A percentile compares a stretch with the other conserved stretches of the same genome.
Evolutionary conservation across 2,329 filamentous ascomycete species (phyloP).

Genomic region (Nothophoma quercina): DNA sequence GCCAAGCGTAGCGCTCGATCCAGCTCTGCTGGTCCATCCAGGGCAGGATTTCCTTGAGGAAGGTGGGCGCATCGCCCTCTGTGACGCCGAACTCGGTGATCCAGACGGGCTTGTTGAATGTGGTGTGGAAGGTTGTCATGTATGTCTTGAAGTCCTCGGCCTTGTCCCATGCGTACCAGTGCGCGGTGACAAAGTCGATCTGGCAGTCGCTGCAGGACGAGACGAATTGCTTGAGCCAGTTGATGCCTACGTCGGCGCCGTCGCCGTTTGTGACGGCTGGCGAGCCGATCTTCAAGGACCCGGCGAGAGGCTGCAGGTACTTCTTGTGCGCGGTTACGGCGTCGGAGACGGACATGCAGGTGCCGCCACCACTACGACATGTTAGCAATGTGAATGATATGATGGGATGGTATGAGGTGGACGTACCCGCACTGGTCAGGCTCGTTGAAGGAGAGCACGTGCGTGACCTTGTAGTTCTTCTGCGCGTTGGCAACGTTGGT

Average conservation of each 20-base stretch:
- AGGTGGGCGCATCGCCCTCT: conserved; percentile 32
- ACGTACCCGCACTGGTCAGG: conserved; percentile 47
- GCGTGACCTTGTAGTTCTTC: conserved; percentile 39
- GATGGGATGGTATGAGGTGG: neutral
- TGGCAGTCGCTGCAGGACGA: conserved; percentile 35
- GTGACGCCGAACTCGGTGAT: conserved; percentile 47
- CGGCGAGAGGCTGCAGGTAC: conserved; percentile 37
- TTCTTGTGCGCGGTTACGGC: conserved; percentile 35
- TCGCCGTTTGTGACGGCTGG: conserved; percentile 47
- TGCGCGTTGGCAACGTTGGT: conserved; percentile 38
- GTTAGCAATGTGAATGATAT: conserved; percentile 15
- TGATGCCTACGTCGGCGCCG: conserved; percentile 32
- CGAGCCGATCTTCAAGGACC: conserved; percentile 42
- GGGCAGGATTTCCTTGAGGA: conserved; percentile 42
- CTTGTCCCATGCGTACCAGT: conserved; percentile 47
- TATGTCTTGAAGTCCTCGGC: conserved; percentile 46
- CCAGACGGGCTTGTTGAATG: conserved; percentile 44
- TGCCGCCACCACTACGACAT: conserved; percentile 31
- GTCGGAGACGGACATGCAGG: conserved; percentile 33
- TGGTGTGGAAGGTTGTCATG: conserved; percentile 46
- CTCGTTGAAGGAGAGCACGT: conserved; percentile 50
- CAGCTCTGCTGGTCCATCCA: conserved; percentile 45
- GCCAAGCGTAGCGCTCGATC: conserved; percentile 47
- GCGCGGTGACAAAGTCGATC: conserved; percentile 48
- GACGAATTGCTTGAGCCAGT: conserved; percentile 44